These are phyloP conservation scores for Ballota nigra DNA, from an alignment of 257 asterid genomes.

Conservation along the genomic window DNA sequence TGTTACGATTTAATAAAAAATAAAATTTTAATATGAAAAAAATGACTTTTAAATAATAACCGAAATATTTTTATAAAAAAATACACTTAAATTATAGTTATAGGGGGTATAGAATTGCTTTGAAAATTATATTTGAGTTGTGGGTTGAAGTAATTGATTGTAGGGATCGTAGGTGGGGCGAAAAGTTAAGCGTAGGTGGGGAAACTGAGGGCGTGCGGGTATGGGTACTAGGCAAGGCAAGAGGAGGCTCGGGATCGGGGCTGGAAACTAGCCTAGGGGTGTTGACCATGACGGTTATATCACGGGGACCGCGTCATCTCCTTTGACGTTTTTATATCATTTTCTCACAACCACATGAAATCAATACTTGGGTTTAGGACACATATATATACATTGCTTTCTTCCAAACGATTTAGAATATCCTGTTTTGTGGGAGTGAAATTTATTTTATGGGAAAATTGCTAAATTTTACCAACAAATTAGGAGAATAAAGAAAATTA, in stretches of 20 bases:
- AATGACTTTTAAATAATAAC: too few species aligned
- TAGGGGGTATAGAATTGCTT: too few species aligned
- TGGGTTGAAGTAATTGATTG: neutral
- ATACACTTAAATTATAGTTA: too few species aligned
- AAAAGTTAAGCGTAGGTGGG: constrained; percentile 21
- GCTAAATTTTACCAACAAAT: too few species aligned
- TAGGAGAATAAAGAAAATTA: too few species aligned
- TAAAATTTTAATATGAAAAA: too few species aligned
- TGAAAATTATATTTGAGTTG: neutral
- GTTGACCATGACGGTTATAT: constrained; percentile 20
- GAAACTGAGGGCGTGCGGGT: constrained; percentile 34
- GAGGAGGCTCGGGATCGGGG: neutral
- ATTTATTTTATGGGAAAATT: neutral
- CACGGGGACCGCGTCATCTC: neutral
- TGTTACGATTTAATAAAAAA: too few species aligned
- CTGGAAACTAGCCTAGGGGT: constrained; percentile 2
- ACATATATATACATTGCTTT: neutral
- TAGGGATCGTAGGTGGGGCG: neutral
- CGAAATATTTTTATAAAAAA: too few species aligned
- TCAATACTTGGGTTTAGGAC: neutral
- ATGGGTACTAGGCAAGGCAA: neutral
- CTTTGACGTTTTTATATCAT: neutral
- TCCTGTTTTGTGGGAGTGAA: too few species aligned
- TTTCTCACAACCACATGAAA: neutral
- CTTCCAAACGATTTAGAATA: neutral